Conservation (phyloP, 495 filamentous ascomycete species). For the Aeminium ludgeri region DNA sequence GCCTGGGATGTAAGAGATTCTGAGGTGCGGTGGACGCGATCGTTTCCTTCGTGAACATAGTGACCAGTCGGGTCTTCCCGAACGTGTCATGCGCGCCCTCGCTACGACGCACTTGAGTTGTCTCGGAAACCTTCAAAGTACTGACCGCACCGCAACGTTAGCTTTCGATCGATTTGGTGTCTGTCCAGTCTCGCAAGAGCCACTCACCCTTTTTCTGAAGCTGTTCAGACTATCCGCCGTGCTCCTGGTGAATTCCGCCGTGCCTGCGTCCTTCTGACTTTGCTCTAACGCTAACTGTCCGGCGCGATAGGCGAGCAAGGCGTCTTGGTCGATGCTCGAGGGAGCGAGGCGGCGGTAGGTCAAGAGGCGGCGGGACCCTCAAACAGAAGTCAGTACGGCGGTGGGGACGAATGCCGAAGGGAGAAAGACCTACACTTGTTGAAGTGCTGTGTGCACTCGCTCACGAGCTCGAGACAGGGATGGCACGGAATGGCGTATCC, state of each 20-base stretch:
- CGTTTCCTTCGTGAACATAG: too few species aligned
- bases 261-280: too few species aligned
- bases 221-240: conserved; percentile 21
- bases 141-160: conserved; percentile 10
- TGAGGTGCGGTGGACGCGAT: too few species aligned
- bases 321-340: conserved; percentile 31
- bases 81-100: too few species aligned
- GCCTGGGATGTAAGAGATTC: too few species aligned
- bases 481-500: conserved; percentile 66
- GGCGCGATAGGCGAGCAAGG: conserved; percentile 7
- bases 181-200: neutral
- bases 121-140: conserved; percentile 25
- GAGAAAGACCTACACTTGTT: conserved; percentile 49
- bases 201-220: conserved; percentile 18
- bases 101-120: too few species aligned
- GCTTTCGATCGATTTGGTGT: neutral
- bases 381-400: conserved; percentile 3
- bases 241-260: too few species aligned
- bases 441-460: conserved; percentile 69
- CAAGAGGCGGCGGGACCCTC: conserved; percentile 73
- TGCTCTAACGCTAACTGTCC: neutral
- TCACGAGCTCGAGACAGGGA: conserved; percentile 56
- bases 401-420: neutral
- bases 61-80: too few species aligned
- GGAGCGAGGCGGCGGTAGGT: conserved; percentile 63